Evolutionary conservation across 2,329 filamentous ascomycete genomes (phyloP).

Genomic region (Scytalidium sp.): DNA sequence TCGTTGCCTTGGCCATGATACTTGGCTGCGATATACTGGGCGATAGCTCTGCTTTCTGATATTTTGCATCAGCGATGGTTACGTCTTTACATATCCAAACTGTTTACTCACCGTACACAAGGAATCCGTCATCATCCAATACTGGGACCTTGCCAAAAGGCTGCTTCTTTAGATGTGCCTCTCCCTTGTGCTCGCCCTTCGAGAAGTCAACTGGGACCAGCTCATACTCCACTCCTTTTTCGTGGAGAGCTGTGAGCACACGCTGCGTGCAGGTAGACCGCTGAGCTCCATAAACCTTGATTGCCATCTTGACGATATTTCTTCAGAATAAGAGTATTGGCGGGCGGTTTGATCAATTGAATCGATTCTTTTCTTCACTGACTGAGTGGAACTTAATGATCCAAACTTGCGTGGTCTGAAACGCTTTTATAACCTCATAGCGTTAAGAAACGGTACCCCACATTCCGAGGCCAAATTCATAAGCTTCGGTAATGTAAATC

Average conservation of each 20-base stretch:
- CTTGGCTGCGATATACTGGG: slow-evolving; percentile 24
- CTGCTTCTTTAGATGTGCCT: slow-evolving; percentile 22
- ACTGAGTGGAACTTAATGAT: too few species aligned
- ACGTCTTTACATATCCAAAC: neutral
- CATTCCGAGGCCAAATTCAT: too few species aligned
- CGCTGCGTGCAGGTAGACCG: slow-evolving; percentile 22
- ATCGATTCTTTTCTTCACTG: too few species aligned
- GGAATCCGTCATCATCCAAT: slow-evolving; percentile 30
- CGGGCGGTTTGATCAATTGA: too few species aligned
- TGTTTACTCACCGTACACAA: slow-evolving; percentile 14
- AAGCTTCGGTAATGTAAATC: too few species aligned
- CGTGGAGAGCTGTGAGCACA: slow-evolving; percentile 24
- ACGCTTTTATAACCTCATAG: too few species aligned
- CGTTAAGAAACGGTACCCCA: too few species aligned
- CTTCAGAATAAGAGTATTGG: too few species aligned
- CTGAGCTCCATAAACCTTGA: slow-evolving; percentile 28
- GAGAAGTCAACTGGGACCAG: slow-evolving; percentile 22
- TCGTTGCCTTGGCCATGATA: slow-evolving; percentile 25
- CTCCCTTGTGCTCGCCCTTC: slow-evolving; percentile 23
- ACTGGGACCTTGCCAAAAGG: slow-evolving; percentile 34
- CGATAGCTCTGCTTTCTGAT: slow-evolving; percentile 30
- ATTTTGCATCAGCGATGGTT: neutral
- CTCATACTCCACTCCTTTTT: slow-evolving; percentile 28
- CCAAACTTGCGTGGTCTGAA: too few species aligned
- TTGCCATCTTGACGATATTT: slow-evolving; percentile 23